Conservation (phyloP, 805 yeast genomes). For the Metschnikowia baotianmanensis region DNA sequence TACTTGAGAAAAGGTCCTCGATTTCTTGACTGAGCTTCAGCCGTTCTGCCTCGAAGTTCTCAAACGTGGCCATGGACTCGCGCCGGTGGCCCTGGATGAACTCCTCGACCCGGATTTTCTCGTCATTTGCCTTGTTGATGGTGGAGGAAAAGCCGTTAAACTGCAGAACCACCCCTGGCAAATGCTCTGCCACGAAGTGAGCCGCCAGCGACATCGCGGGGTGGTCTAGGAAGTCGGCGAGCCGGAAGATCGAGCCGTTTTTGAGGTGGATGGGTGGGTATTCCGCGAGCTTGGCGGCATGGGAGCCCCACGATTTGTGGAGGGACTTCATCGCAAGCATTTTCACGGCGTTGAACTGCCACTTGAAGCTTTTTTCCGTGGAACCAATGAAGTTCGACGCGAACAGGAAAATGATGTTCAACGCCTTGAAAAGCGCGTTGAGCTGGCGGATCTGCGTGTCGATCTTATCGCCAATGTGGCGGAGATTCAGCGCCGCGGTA, state of each 20-base stretch:
- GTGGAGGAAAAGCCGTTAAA: conserved; percentile 32
- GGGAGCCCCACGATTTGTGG: conserved; percentile 32
- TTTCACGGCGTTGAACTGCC: conserved; percentile 34
- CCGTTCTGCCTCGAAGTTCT: conserved; percentile 14
- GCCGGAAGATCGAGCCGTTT: conserved; percentile 20
- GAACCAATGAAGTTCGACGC: conserved; percentile 47
- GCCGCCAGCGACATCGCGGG: conserved; percentile 31
- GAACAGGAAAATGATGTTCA: conserved; percentile 49
- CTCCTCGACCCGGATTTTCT: conserved; percentile 36
- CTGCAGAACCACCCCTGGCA: conserved; percentile 31
- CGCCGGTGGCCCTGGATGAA: conserved; percentile 42
- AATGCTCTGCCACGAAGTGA: conserved; percentile 21
- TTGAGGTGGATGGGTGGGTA: conserved; percentile 38
- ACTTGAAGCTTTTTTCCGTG: conserved; percentile 46
- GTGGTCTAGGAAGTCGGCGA: conserved; percentile 35
- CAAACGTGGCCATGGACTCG: conserved; percentile 33
- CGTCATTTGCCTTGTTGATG: conserved; percentile 38
- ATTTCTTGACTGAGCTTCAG: background rate
- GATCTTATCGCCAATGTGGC: conserved; percentile 29
- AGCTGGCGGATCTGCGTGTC: conserved; percentile 33
- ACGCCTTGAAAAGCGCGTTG: conserved; percentile 42
- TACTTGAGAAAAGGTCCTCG: conserved; percentile 9
- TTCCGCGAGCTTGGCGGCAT: conserved; percentile 33
- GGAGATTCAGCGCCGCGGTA: conserved; percentile 42
- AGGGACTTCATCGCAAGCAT: conserved; percentile 43